Conservation (phyloP, 1,139 yeast genomes). For the Geotrichum phurueaensis region DNA sequence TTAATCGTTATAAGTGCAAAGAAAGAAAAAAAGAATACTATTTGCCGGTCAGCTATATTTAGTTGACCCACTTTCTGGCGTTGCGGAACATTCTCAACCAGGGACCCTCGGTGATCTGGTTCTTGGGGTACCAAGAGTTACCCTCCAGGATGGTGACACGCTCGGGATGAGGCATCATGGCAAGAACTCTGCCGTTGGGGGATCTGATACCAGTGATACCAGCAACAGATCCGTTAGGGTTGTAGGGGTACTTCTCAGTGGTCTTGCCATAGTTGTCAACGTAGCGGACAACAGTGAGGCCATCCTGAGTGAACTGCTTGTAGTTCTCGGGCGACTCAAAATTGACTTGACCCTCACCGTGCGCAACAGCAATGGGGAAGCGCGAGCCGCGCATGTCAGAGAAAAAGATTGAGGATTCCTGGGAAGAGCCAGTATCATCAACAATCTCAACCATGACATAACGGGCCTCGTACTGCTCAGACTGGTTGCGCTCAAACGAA, state of each 20-base stretch:
- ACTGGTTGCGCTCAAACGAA: slow-evolving; percentile 78
- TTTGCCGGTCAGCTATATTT: background rate
- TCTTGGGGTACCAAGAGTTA: slow-evolving; percentile 81
- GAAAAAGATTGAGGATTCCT: slow-evolving; percentile 64
- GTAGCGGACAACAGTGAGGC: slow-evolving; percentile 62
- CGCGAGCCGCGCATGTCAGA: slow-evolving; percentile 87
- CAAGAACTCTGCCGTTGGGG: slow-evolving; percentile 89
- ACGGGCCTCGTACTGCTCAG: slow-evolving; percentile 97
- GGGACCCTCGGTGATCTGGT: slow-evolving; percentile 52
- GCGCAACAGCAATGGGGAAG: slow-evolving; percentile 96
- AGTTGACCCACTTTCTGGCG: slow-evolving; percentile 91
- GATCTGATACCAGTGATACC: slow-evolving; percentile 92
- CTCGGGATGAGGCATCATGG: slow-evolving; percentile 99
- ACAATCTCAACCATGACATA: slow-evolving; percentile 80
- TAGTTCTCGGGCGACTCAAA: slow-evolving; percentile 47
- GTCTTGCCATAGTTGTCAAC: slow-evolving; percentile 86
- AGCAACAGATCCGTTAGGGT: slow-evolving; percentile 92
- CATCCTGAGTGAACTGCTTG: slow-evolving; percentile 43
- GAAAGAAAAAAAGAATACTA: background rate
- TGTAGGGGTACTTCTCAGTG: slow-evolving; percentile 81
- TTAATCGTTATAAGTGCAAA: background rate
- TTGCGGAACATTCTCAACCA: slow-evolving; percentile 93
- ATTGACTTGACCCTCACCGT: slow-evolving; percentile 93
- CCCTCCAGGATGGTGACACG: slow-evolving; percentile 83
- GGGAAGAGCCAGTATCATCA: slow-evolving; percentile 39